A percentile compares a stretch with the other conserved stretches of the same genome.
These are phyloP conservation scores for Aspergillus sp. DNA, from an alignment of 2,329 filamentous ascomycete species.

Conservation along the genomic window DNA sequence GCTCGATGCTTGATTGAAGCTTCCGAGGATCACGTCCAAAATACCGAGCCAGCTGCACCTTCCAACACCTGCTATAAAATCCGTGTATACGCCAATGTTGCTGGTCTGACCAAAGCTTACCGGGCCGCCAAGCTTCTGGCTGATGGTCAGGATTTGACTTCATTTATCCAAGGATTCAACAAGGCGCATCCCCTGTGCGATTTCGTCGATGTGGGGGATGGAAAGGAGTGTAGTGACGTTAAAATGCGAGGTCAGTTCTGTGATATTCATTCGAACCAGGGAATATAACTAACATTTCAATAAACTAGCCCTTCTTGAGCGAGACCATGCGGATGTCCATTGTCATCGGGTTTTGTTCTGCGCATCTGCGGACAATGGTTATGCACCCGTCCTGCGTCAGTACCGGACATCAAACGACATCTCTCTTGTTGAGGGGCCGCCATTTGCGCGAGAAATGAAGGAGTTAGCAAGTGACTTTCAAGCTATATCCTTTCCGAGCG, in stretches of 20 bases:
- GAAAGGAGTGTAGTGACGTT: conserved; percentile 46
- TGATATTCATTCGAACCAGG: not conserved
- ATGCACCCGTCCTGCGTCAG: conserved; percentile 41
- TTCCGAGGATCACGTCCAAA: conserved; percentile 24
- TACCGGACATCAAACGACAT: conserved; percentile 33
- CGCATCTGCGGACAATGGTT: conserved; percentile 45
- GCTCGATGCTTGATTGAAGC: conserved; percentile 26
- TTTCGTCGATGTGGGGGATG: conserved; percentile 44
- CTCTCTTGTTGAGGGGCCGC: conserved; percentile 37
- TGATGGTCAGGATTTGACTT: conserved; percentile 24
- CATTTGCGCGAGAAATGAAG: conserved; percentile 39
- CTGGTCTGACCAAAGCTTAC: conserved; percentile 38
- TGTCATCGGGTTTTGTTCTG: conserved; percentile 44
- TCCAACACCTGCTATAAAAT: conserved; percentile 31
- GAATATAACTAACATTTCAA: not conserved
- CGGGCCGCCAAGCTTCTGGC: conserved; percentile 27
- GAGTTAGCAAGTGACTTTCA: conserved; percentile 23
- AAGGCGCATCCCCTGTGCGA: conserved; percentile 39
- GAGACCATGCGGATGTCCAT: conserved; percentile 39
- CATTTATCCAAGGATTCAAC: conserved; percentile 46
- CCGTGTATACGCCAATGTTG: conserved; percentile 42
- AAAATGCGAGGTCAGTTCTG: conserved; percentile 40
- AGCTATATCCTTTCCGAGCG: conserved; percentile 11
- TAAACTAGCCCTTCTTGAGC: conserved; percentile 30
- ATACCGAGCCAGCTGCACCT: conserved; percentile 16